phyloP scores from a whole-genome alignment of 176 grass and related monocot genomes.

The Pontederia crassipes region DNA sequence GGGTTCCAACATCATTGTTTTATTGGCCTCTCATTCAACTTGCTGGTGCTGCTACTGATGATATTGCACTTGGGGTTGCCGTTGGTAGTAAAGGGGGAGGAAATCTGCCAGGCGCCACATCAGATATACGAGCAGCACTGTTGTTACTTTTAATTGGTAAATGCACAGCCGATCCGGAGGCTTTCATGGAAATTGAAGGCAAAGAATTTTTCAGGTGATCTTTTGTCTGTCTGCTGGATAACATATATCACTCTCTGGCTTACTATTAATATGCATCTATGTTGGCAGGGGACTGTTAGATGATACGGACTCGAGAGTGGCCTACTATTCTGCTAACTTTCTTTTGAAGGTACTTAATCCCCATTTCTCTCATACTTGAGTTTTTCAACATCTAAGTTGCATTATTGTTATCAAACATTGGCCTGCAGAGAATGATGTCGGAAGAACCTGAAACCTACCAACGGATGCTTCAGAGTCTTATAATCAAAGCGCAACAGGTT shows the following conservation, averaged over 20 bases:
- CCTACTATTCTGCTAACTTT: constrained; percentile 98
- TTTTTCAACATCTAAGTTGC: too few species aligned
- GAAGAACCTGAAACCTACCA: constrained; percentile 93
- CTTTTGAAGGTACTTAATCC: constrained; percentile 66
- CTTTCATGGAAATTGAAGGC: constrained; percentile 88
- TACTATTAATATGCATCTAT: too few species aligned
- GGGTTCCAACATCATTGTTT: constrained; percentile 88
- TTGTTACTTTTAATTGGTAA: constrained; percentile 93
- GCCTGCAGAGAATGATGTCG: constrained; percentile 86
- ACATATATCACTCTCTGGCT: too few species aligned
- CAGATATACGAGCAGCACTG: constrained; percentile 90
- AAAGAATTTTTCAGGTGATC: constrained; percentile 88
- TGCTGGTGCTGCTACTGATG: constrained; percentile 88
- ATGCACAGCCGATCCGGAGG: constrained; percentile 85
- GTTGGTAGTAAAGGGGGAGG: constrained; percentile 95
- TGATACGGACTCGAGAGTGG: constrained; percentile 94
- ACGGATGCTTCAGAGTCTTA: constrained; percentile 89
- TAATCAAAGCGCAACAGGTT: constrained; percentile 96
- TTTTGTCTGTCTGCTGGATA: neutral
- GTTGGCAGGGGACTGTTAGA: constrained; percentile 72
- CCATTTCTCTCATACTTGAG: too few species aligned
- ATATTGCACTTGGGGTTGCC: constrained; percentile 94
- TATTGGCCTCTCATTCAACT: constrained; percentile 96
- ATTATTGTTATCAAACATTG: neutral
- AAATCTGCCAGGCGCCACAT: constrained; percentile 91